Evolutionary conservation across 2,329 filamentous ascomycete species (phyloP), one percentile per base, ranked within the genome.

Genomic region (Akanthomyces muscarius): DNA sequence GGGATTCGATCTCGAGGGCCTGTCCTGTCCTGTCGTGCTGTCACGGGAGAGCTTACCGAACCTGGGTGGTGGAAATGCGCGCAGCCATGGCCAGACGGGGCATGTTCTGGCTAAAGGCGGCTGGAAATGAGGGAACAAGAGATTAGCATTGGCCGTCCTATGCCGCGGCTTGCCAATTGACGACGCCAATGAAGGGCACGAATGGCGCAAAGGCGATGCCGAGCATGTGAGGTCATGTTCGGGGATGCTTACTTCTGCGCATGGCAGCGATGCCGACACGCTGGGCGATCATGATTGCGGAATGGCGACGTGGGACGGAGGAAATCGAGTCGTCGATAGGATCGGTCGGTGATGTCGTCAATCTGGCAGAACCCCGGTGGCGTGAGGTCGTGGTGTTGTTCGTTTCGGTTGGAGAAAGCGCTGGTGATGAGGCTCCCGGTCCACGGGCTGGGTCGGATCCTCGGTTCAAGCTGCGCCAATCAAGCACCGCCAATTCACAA

Each of bases 181-280:
- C 14, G 28, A 25, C 30, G 59, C 23, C 50, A 54, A 38, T 41
- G 47, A 30, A 28, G 13, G 23, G 30, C 41, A 38, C 41, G 21
- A 47, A 23, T 6, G 16, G 18, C 30, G 48, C n/a, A 23, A 38
- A 28, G 61, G 61, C 41, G 16, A 25, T 16, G 56, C 61, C 61
- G 53, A 56, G 28, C 59, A 44, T 50, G 41, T 57, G 59, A 48
- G 58, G 60, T 54, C 30, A 45, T 53, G 41, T 54, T 30, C 41
- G 23, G 23, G 23, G 42, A 28, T 10, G 71, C 79, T 70, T 74
- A 86, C 84, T 81, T 82, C 83, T 80, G 74, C 83, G 83, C 73
- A 86, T 75, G 74, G 83, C 83, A 76, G 81, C 80, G 68, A 85
- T 72, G 74, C 83, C 84, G 71, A 84, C 78, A 77, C 83, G 77